Evolutionary conservation across 2,329 filamentous ascomycete genomes (phyloP).

Genomic region (Ascochyta fabae): DNA sequence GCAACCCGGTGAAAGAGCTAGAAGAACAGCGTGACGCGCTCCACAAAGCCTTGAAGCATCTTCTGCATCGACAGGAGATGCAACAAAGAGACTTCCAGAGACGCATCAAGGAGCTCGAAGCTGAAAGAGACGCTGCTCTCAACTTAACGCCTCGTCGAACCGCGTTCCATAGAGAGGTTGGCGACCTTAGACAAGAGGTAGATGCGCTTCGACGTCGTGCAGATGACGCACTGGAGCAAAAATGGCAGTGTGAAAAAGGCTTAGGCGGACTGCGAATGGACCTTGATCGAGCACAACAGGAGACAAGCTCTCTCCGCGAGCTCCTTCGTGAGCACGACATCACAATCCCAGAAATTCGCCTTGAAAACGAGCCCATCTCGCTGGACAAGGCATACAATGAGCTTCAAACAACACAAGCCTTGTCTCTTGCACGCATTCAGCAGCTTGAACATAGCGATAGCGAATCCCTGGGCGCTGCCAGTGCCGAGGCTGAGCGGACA

Average conservation of each 20-base stretch:
- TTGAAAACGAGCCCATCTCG: constrained; percentile 65
- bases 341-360: constrained; percentile 67
- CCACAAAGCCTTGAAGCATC: constrained; percentile 82
- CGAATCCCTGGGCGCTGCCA: constrained; percentile 45
- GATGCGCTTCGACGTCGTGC: constrained; percentile 82
- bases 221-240: constrained; percentile 92
- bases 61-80: constrained; percentile 84
- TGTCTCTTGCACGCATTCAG: constrained; percentile 71
- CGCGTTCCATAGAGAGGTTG: constrained; percentile 85
- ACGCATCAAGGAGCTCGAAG: constrained; percentile 76
- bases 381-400: constrained; percentile 77
- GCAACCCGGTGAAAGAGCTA: constrained; percentile 75
- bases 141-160: constrained; percentile 72
- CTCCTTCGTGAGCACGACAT: constrained; percentile 86
- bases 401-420: constrained; percentile 72
- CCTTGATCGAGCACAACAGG: constrained; percentile 90
- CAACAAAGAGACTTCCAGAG: constrained; percentile 86
- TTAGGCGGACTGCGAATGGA: constrained; percentile 92
- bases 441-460: constrained; percentile 63
- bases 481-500: constrained; percentile 63
- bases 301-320: constrained; percentile 81
- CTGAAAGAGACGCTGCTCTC: constrained; percentile 77
- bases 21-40: constrained; percentile 93
- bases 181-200: constrained; percentile 80
- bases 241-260: constrained; percentile 94